These are phyloP conservation scores for Aphanomyces astaci DNA, from an alignment of 352 stramenopile genomes.

Conservation along the genomic window DNA sequence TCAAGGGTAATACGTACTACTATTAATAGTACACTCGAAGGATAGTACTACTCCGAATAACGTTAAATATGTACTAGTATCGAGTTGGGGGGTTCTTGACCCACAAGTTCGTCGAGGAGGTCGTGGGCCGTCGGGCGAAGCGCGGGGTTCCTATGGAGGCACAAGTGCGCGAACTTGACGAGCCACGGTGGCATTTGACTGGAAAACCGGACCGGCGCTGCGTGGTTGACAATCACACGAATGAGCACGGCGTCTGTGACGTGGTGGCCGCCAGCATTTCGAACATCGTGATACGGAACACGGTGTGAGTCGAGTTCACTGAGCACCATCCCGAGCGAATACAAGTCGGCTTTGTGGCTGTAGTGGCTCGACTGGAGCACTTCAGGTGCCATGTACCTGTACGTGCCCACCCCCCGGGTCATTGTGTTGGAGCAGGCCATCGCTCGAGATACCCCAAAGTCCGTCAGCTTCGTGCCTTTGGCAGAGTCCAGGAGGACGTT, in stretches of 20 bases:
- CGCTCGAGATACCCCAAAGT: not conserved
- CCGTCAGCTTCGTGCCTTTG: slow-evolving; percentile 1
- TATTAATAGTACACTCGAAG: too few relatives aligned
- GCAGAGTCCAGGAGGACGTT: slow-evolving; percentile 15
- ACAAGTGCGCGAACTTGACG: slow-evolving; percentile 13
- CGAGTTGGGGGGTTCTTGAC: too few relatives aligned
- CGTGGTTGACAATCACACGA: slow-evolving; percentile 33
- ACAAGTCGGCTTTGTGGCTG: slow-evolving; percentile 12
- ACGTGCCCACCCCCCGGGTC: slow-evolving; percentile 5
- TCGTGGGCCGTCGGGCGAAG: not conserved
- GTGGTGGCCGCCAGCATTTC: slow-evolving; percentile 28
- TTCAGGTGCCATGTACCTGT: slow-evolving; percentile 8
- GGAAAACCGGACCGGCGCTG: slow-evolving; percentile 31
- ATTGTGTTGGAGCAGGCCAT: not conserved
- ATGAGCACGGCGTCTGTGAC: slow-evolving; percentile 45
- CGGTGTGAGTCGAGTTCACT: slow-evolving; percentile 47
- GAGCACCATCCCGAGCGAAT: slow-evolving; percentile 28
- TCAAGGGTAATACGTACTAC: too few relatives aligned
- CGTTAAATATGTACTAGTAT: too few relatives aligned
- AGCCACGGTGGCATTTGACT: slow-evolving; percentile 33
- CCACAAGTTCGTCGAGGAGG: not conserved
- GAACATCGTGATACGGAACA: slow-evolving; percentile 41
- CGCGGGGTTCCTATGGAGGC: not conserved
- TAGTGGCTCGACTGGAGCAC: slow-evolving; percentile 12
- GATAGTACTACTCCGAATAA: too few relatives aligned